Base-by-base conservation (phyloP, 257 asterid species). In the Gentiana straminea region DNA sequence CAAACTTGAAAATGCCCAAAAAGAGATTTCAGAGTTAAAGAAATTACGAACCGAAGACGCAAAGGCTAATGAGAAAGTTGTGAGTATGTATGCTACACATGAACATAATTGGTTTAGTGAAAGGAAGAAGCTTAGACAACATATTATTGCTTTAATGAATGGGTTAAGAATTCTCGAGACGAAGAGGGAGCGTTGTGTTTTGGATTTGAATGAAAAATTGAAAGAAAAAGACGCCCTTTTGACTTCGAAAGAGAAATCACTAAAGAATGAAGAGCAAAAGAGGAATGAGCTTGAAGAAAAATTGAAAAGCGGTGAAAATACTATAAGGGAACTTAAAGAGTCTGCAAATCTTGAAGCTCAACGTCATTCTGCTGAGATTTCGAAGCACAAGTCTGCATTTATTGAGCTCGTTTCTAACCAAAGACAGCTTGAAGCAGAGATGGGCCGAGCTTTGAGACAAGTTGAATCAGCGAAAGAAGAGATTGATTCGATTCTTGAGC, bases 381-480 rank as follows among this genome's bases (percentile, higher is more conserved):
- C 73, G 32, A 90, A 69, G 58, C 92, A 84, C 55, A 83, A 87
- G 66, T 81, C 92, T 0, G 87, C 94, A 1, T 76, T 84, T 60
- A 78, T 91, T 43, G 98, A 87, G 78, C 86, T 91, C 12, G 94
- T 91, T 1, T 91, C 98, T 0, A 86, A 79, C 59, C 96, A 82
- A 55, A 61, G 98, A 43, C 98, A 83, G 81, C 84, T 91, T 35
- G 95, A 91, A 71, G 98, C 96, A 0, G 95, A 84, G 73, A 68
- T 87, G 94, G 76, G 86, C 4, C 81, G 98, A 49, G 87, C 91
- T 50, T 60, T 77, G 12, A 81, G 94, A 72, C 95, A 84, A 64
- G 77, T 80, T 51, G 95, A 91, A 57, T 85, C 83, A 36, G 81
- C 82, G 4, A 87, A 74, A 64, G 78, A 80, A 52, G 95, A 90